Conservation (phyloP, 2,329 filamentous ascomycete species). For the Leptoxyphium fumago region DNA sequence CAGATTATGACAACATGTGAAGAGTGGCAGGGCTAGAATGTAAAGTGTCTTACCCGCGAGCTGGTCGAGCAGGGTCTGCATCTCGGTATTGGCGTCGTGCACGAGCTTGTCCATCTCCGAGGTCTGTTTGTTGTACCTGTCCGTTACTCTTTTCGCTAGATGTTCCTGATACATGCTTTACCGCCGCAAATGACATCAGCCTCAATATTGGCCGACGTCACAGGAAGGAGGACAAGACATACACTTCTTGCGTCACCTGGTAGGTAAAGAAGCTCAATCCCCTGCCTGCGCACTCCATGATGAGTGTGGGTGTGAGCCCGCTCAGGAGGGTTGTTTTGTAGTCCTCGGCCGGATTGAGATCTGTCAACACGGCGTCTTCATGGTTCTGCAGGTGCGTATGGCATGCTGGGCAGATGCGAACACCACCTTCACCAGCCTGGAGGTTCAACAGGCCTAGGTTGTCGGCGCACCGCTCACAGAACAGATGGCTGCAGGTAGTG, state of each 20-base stretch:
- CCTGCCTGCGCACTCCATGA: slow-evolving; percentile 75
- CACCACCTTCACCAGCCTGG: slow-evolving; percentile 34
- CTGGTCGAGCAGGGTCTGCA: slow-evolving; percentile 50
- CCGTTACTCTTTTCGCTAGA: slow-evolving; percentile 53
- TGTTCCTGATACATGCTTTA: slow-evolving; percentile 62
- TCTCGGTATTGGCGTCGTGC: slow-evolving; percentile 60
- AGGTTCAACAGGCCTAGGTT: slow-evolving; percentile 37
- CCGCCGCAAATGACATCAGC: background rate
- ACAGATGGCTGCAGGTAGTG: slow-evolving; percentile 85
- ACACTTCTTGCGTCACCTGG: slow-evolving; percentile 75
- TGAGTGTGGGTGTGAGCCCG: slow-evolving; percentile 62
- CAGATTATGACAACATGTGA: too few species aligned
- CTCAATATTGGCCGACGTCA: background rate
- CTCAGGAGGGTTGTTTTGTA: slow-evolving; percentile 80
- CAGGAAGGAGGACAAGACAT: slow-evolving; percentile 10
- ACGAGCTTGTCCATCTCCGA: slow-evolving; percentile 57
- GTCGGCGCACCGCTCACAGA: slow-evolving; percentile 63
- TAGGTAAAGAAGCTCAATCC: slow-evolving; percentile 78
- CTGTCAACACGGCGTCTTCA: slow-evolving; percentile 59
- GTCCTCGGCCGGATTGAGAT: slow-evolving; percentile 68
- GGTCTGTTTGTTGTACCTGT: slow-evolving; percentile 53
- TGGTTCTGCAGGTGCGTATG: slow-evolving; percentile 49
- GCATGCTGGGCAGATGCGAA: slow-evolving; percentile 62
- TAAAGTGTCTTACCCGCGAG: slow-evolving; percentile 38
- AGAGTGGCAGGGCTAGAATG: background rate